Evolutionary conservation across 1,139 yeast species (phyloP).

Genomic region (Zygotorulaspora mrakii): DNA sequence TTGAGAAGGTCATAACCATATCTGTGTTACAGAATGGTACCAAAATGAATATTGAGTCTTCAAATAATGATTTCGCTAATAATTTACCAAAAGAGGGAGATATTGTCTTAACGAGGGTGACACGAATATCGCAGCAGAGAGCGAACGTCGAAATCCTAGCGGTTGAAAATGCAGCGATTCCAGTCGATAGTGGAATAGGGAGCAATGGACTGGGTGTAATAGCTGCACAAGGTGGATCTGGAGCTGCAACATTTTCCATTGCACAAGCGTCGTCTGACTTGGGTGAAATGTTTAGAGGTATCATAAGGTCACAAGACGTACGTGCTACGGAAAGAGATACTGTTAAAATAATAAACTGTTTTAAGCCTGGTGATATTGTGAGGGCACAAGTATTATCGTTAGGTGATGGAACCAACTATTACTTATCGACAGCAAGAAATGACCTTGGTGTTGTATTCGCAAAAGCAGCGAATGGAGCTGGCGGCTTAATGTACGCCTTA

Average conservation of each 20-base stretch:
- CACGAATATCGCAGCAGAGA: conserved; percentile 59
- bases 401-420: conserved; percentile 92
- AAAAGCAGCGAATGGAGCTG: conserved; percentile 61
- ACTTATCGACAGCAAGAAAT: conserved; percentile 82
- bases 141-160: conserved; percentile 81
- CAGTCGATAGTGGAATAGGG: conserved; percentile 61
- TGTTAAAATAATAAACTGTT: conserved; percentile 73
- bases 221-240: conserved; percentile 55
- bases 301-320: conserved; percentile 83
- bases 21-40: conserved; percentile 22
- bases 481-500: conserved; percentile 78
- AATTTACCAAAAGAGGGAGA: conserved; percentile 82
- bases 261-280: conserved; percentile 58
- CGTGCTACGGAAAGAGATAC: conserved; percentile 88
- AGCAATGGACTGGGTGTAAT: conserved; percentile 49
- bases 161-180: conserved; percentile 57
- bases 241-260: conserved; percentile 47
- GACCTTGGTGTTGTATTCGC: conserved; percentile 95
- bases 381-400: conserved; percentile 77
- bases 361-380: conserved; percentile 89
- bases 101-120: conserved; percentile 71
- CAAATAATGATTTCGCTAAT: conserved; percentile 42
- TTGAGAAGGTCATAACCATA: conserved; percentile 17
- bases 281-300: conserved; percentile 89
- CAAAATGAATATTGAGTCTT: conserved; percentile 18